Evolutionary conservation across 345 rosid species (phyloP).

Genomic region (Arabis alpina): DNA sequence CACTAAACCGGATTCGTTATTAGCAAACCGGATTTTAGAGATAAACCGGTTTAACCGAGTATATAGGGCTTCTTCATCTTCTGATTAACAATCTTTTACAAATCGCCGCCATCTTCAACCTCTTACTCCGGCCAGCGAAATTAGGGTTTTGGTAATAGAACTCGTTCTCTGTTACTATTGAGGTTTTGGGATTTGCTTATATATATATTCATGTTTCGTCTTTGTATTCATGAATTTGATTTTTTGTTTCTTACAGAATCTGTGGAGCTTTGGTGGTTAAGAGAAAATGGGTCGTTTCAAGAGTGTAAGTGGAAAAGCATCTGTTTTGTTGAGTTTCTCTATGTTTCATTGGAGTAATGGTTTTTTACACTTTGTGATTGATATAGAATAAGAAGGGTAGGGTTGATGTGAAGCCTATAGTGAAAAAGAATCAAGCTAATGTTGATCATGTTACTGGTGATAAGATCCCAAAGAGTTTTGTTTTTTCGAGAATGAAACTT

Average conservation of each 20-base stretch:
- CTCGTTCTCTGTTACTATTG: background rate
- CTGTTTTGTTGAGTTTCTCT: background rate
- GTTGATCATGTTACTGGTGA: constrained; percentile 88
- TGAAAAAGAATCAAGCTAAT: constrained; percentile 53
- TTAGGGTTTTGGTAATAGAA: constrained; percentile 30
- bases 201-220: background rate
- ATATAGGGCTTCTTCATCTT: constrained; percentile 30
- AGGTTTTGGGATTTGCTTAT: background rate
- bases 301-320: constrained; percentile 44
- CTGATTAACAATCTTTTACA: constrained; percentile 20
- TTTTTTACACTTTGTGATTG: constrained; percentile 13
- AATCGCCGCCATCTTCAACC: constrained; percentile 29
- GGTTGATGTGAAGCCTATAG: constrained; percentile 62
- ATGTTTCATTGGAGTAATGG: background rate
- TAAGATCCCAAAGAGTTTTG: constrained; percentile 88
- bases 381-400: constrained; percentile 58
- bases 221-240: constrained; percentile 13
- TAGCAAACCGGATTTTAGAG: constrained; percentile 17
- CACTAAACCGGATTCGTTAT: constrained; percentile 21
- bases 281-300: constrained; percentile 52
- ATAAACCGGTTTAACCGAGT: constrained; percentile 26
- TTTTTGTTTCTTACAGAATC: constrained; percentile 23
- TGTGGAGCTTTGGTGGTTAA: constrained; percentile 13
- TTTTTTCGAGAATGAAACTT: constrained; percentile 86
- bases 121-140: constrained; percentile 27